Evolutionary conservation across 2,329 filamentous ascomycete genomes (phyloP).

Genomic region (Sclerotinia spermophila): DNA sequence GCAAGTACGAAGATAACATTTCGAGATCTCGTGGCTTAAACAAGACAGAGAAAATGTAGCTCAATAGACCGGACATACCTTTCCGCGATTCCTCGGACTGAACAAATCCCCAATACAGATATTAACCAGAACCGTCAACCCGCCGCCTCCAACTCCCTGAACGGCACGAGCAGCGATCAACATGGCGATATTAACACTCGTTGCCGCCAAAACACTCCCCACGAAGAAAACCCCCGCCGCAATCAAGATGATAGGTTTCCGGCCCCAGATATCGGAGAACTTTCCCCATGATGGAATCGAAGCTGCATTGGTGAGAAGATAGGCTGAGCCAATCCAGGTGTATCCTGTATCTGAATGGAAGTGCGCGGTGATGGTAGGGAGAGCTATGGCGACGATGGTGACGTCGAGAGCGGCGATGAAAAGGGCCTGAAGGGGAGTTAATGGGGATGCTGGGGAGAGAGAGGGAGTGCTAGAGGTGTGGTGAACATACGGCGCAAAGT

Average conservation of each 20-base stretch:
- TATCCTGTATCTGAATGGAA: conserved; percentile 46
- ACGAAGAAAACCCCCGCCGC: conserved; percentile 8
- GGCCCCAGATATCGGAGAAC: conserved; percentile 12
- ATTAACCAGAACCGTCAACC: background rate
- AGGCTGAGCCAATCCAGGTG: conserved; percentile 51
- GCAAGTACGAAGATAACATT: too few relatives aligned
- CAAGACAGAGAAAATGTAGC: conserved; percentile 49
- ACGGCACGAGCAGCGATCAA: conserved; percentile 59
- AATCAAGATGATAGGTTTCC: background rate
- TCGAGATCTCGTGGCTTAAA: too few relatives aligned
- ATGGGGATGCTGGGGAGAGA: too few relatives aligned
- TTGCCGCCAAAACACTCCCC: conserved; percentile 50
- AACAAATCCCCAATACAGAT: conserved; percentile 52
- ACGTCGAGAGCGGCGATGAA: conserved; percentile 35
- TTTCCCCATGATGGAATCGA: conserved; percentile 40
- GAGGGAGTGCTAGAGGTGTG: too few relatives aligned
- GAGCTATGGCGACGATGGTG: conserved; percentile 41
- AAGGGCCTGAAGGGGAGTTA: conserved; percentile 5
- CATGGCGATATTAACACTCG: conserved; percentile 57
- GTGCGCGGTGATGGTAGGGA: conserved; percentile 40
- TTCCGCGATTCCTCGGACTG: conserved; percentile 52
- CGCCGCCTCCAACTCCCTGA: conserved; percentile 60
- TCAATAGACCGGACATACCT: too few relatives aligned
- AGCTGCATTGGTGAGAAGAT: conserved; percentile 47
- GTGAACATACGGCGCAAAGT: too few relatives aligned